phyloP scores from a whole-genome alignment of 768 basidiomycete genomes.

The Clitopilus passeckerianus region DNA sequence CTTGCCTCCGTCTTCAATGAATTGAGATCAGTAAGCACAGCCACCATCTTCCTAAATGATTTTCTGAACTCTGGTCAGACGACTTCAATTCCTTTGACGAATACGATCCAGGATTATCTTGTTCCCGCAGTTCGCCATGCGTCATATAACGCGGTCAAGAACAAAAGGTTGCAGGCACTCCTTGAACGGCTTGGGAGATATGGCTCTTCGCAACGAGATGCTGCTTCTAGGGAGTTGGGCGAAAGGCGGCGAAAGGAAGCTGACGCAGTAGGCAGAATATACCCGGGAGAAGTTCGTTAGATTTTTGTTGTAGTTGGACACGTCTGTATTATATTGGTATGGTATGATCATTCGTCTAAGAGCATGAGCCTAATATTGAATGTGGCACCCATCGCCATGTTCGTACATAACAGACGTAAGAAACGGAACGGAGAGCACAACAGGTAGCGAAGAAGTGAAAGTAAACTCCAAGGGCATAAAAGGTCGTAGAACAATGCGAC shows the following conservation, averaged over 20 bases:
- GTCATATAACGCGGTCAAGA: conserved; percentile 61
- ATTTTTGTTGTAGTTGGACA: conserved; percentile 2
- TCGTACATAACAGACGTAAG: conserved; percentile 23
- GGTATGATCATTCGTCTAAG: conserved; percentile 30
- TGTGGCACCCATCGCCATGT: conserved; percentile 16
- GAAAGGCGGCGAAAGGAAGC: conserved; percentile 75
- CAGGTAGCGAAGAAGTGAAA: conserved; percentile 31
- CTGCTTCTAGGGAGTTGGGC: conserved; percentile 54
- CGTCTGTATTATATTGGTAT: conserved; percentile 10
- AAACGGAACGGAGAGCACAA: conserved; percentile 21
- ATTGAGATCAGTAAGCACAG: conserved; percentile 63
- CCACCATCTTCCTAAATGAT: conserved; percentile 2
- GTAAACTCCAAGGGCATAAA: conserved; percentile 54
- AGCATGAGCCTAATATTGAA: conserved; percentile 22
- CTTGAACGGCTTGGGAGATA: conserved; percentile 76
- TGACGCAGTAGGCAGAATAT: conserved; percentile 69
- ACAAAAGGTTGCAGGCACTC: conserved; percentile 66
- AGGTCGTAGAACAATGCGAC: conserved; percentile 50
- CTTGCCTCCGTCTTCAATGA: conserved; percentile 73
- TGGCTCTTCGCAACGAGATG: conserved; percentile 59
- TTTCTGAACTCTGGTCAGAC: conserved; percentile 38
- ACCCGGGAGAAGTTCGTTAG: conserved; percentile 63
- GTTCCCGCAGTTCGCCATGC: conserved; percentile 64
- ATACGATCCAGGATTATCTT: conserved; percentile 77
- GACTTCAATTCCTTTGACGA: conserved; percentile 64